Base-by-base conservation (phyloP, 805 yeast species). In the Candida silvicultrix region DNA sequence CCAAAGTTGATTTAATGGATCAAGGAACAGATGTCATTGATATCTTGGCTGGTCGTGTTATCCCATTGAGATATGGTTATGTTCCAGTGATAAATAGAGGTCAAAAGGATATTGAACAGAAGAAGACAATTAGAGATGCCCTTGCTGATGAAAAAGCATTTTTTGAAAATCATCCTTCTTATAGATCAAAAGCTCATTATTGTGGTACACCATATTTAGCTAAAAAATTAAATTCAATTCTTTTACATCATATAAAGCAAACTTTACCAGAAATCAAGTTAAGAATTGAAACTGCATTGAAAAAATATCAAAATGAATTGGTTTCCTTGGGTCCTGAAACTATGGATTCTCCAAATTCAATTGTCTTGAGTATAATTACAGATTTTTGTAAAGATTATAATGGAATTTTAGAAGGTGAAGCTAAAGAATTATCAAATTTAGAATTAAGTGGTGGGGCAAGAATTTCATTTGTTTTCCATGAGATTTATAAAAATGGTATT, bases 191-290 rank as follows among this genome's bases (percentile, higher is more conserved):
- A 64, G 92, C 97, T 8, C 95, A 88, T 60, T 92, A 82, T 70
- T 94, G 99, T 68, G 99, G 99, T 66, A 94, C 99, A n/a, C 97
- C 97, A 37, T 94, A 85, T 66, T 74, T 94, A 62, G 97, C 98
- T 44, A 86, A 89, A 64, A 88, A 89, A 67, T 78, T 94, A 61
- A 94, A 88, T 67, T 81, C 85, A 38, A 88, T 94, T 56, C 76
- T 94, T 57, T 75, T 89, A 68, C 89, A 83, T 62, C 99, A 94
- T 68, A 94, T 94, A 66, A 82, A 85, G 65, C 80, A 83, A 45
- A 85, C 89, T 9, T 70, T 85, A 62, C 99, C 99, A 16, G 98
- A 94, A 55, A 94, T 94, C 58, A 94, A 89, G 68, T 77, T 85
- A 66, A 83, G 92, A 66, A 86, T 90, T 58, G 95, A 89, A 66